Evolutionary conservation across 495 filamentous ascomycete species (phyloP), one percentile per base, ranked within the genome.

Genomic region (Xylaria telfairii): DNA sequence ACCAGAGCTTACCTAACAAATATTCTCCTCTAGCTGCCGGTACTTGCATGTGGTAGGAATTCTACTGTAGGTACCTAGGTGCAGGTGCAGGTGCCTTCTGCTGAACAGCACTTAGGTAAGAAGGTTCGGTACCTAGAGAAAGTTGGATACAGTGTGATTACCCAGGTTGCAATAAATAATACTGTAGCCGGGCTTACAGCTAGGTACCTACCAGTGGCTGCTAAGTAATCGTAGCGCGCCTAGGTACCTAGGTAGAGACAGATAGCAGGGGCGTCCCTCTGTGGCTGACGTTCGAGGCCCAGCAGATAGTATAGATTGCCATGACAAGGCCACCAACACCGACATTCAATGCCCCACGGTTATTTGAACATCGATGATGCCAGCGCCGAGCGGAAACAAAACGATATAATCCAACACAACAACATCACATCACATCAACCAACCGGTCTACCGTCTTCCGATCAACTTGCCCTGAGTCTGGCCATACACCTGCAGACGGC

Each of bases 401-500:
- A 8, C 42, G 56, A 62, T 54, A 62, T 62, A 61, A 69, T 49
- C 32, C 13, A 60, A 9, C 30, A 32, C 44, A 24, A 46, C 42
- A n/a, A 34, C 64, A 49, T 30, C 2, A 47, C 34, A 62, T 1
- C n/a, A 26, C 53, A 54, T 10, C 34, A 53, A 54, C 46, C 46
- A 21, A 51, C 32, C 54, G 13, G 15, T 28, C 56, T 51, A 44
- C 59, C 21, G 62, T 71, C 32, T 39, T 42, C 66, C 54, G 37
- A 44, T 70, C 32, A 39, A 30, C 21, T 10, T 51, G 67, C 61
- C 28, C 61, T 70, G 65, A 75, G 68, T 65, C 78, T 82, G 82
- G 82, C 74, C 74, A 78, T 78, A 75, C 74, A 72, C 62, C 71
- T 71, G 68, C 71, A 70, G 75, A 74, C 81, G 79, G 81, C 81